phyloP scores from a whole-genome alignment of 805 yeast genomes.

The Kluyveromyces siamensis region DNA sequence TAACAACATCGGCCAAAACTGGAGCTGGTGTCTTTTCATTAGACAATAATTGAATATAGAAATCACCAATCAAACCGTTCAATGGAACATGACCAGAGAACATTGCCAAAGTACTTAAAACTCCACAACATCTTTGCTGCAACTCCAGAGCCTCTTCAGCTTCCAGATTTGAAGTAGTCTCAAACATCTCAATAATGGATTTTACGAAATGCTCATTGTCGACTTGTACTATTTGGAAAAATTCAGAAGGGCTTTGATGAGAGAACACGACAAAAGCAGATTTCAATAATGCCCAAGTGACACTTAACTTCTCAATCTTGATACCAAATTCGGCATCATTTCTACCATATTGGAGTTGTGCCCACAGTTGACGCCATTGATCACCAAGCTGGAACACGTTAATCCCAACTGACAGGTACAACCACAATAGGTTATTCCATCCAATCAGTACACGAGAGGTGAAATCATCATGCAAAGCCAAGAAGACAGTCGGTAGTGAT shows the following conservation, averaged over 20 bases:
- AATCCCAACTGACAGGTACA: conserved; percentile 17
- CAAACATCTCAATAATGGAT: conserved; percentile 14
- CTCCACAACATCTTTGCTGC: conserved; percentile 34
- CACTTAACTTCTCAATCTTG: conserved; percentile 32
- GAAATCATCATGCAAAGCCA: conserved; percentile 39
- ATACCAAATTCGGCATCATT: conserved; percentile 22
- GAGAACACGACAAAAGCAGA: conserved; percentile 16
- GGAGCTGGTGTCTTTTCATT: conserved; percentile 24
- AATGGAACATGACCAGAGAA: conserved; percentile 36
- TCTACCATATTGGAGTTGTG: conserved; percentile 6
- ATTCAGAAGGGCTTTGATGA: conserved; percentile 3
- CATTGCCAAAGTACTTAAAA: conserved; percentile 43
- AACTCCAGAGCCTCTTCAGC: conserved; percentile 31
- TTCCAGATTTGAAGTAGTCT: conserved; percentile 12
- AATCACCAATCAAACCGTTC: conserved; percentile 38
- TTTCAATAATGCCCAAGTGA: conserved; percentile 36
- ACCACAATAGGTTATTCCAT: conserved; percentile 65
- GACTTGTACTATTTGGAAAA: conserved; percentile 9
- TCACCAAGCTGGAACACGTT: conserved; percentile 18
- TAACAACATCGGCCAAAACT: conserved; percentile 50
- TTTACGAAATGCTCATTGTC: conserved; percentile 23
- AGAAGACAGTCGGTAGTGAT: conserved; percentile 30
- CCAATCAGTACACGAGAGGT: conserved; percentile 51
- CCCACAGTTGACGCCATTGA: conserved; percentile 13
- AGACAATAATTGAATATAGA: conserved; percentile 30